Percentiles rank a stretch among this genome's conserved stretches.
Evolutionary conservation across 2,329 filamentous ascomycete species (phyloP).

Genomic region (Cladophialophora psammophila): DNA sequence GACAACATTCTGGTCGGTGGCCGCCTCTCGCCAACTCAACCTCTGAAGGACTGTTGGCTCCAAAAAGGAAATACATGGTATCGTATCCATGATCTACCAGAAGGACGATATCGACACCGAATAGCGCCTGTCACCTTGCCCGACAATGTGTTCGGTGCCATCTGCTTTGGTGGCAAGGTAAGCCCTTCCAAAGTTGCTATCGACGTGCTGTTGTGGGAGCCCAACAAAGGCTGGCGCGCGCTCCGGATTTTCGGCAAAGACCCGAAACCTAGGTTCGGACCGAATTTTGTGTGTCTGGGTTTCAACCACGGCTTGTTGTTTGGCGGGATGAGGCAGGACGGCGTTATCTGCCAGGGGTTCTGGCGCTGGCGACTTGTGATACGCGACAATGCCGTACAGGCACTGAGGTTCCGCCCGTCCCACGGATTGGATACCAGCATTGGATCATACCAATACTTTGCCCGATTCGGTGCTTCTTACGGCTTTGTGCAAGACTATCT

Average conservation of each 20-base stretch:
- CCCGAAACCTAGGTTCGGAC: constrained; percentile 63
- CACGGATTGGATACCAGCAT: constrained; percentile 38
- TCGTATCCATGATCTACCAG: constrained; percentile 68
- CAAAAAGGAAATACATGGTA: constrained; percentile 70
- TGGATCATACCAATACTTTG: constrained; percentile 45
- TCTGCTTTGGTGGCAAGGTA: constrained; percentile 71
- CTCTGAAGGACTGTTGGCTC: constrained; percentile 78
- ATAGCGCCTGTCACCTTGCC: constrained; percentile 57
- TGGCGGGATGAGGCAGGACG: constrained; percentile 74
- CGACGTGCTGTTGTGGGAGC: constrained; percentile 63
- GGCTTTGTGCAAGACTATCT: constrained; percentile 56
- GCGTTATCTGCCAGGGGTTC: constrained; percentile 67
- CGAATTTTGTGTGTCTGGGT: constrained; percentile 53
- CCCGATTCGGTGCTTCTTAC: constrained; percentile 61
- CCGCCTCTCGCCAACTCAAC: constrained; percentile 73
- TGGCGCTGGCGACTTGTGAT: constrained; percentile 69
- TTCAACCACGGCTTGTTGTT: constrained; percentile 67
- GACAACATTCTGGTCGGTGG: constrained; percentile 76
- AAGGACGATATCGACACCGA: constrained; percentile 76
- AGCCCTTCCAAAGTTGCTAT: constrained; percentile 57
- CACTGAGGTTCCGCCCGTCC: constrained; percentile 36
- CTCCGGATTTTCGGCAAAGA: constrained; percentile 46
- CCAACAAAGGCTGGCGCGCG: constrained; percentile 59
- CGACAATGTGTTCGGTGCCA: constrained; percentile 51
- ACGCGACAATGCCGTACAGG: constrained; percentile 47